These are phyloP conservation scores for Fusarium denticulatum DNA, from an alignment of 2,329 filamentous ascomycete genomes.

Conservation along the genomic window DNA sequence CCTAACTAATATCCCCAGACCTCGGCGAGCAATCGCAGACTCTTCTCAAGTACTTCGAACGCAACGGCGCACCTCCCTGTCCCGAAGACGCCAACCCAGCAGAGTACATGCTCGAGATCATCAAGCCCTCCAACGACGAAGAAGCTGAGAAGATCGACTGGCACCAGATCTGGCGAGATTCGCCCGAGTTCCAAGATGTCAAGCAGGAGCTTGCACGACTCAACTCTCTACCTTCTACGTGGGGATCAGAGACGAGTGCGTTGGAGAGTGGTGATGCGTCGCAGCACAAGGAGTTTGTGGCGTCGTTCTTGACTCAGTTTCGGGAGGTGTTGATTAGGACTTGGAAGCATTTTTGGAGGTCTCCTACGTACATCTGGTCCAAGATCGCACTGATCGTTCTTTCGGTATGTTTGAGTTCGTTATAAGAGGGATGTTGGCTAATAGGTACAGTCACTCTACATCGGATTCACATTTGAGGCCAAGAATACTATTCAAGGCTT, in stretches of 20 bases:
- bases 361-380: slow-evolving; percentile 70
- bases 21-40: slow-evolving; percentile 55
- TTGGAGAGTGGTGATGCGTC: slow-evolving; percentile 9
- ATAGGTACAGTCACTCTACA: slow-evolving; percentile 59
- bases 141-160: slow-evolving; percentile 59
- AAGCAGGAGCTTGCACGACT: slow-evolving; percentile 40
- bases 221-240: slow-evolving; percentile 5
- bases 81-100: slow-evolving; percentile 69
- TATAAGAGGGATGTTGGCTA: fast-evolving
- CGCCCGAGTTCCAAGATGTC: slow-evolving; percentile 50
- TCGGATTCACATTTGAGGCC: slow-evolving; percentile 73
- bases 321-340: slow-evolving; percentile 51
- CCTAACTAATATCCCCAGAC: slow-evolving; percentile 3
- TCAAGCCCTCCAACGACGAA: slow-evolving; percentile 33
- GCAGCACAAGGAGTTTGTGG: slow-evolving; percentile 47
- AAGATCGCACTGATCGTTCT: slow-evolving; percentile 50
- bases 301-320: slow-evolving; percentile 47
- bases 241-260: background rate
- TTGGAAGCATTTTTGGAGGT: slow-evolving; percentile 48
- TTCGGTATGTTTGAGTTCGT: slow-evolving; percentile 10
- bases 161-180: slow-evolving; percentile 50
- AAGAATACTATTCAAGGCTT: slow-evolving; percentile 66
- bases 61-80: slow-evolving; percentile 66
- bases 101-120: slow-evolving; percentile 70
- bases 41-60: slow-evolving; percentile 67